Evolutionary conservation across 2,329 filamentous ascomycete genomes (phyloP).

Genomic region (Allantophomopsis lycopodina): DNA sequence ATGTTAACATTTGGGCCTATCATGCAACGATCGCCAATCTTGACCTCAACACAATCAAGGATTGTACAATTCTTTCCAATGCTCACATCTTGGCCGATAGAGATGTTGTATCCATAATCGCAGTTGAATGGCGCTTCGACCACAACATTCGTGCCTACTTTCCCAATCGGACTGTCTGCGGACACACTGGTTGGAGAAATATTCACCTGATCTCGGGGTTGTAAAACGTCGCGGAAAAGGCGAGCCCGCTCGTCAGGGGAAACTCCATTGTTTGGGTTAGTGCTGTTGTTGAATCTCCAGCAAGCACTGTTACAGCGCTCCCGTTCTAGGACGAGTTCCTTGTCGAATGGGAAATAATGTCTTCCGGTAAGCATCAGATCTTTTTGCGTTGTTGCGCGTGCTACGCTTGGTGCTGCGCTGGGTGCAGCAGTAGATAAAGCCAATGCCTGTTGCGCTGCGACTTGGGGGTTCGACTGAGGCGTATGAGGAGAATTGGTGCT

Average conservation of each 20-base stretch:
- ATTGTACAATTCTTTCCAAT: constrained; percentile 77
- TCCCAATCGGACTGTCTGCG: constrained; percentile 38
- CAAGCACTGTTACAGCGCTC: constrained; percentile 70
- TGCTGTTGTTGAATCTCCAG: constrained; percentile 77
- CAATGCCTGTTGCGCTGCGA: constrained; percentile 5
- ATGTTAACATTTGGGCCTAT: constrained; percentile 81
- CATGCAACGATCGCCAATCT: constrained; percentile 63
- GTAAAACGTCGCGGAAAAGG: constrained; percentile 59
- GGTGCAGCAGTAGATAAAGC: constrained; percentile 16
- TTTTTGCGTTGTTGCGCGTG: constrained; percentile 49
- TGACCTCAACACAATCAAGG: constrained; percentile 73
- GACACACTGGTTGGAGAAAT: constrained; percentile 40
- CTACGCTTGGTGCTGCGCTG: constrained; percentile 4
- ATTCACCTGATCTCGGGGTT: constrained; percentile 42
- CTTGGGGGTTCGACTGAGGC: constrained; percentile 13
- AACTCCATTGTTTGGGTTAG: constrained; percentile 59
- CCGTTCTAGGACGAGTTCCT: constrained; percentile 70
- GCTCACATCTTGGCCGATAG: constrained; percentile 70
- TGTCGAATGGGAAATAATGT: constrained; percentile 67
- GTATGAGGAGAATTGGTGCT: constrained; percentile 30
- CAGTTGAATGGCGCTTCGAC: constrained; percentile 85
- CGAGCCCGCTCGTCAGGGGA: constrained; percentile 54
- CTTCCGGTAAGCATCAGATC: constrained; percentile 79
- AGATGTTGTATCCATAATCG: constrained; percentile 92
- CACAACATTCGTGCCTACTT: constrained; percentile 59